These are phyloP conservation scores for Boletus sp. DNA, from an alignment of 768 basidiomycete species.

Conservation along the genomic window DNA sequence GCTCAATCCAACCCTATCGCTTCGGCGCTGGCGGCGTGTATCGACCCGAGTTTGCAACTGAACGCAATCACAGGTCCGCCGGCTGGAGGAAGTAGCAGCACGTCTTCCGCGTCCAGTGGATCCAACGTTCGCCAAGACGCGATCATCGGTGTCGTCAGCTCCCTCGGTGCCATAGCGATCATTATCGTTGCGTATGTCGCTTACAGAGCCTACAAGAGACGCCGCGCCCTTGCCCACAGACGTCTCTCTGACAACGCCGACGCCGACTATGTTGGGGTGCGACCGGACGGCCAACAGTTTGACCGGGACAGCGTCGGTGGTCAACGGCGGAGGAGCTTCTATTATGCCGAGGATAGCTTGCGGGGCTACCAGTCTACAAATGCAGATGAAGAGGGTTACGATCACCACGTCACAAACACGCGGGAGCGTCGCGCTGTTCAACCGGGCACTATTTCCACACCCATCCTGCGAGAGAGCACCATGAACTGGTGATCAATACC, in stretches of 20 bases:
- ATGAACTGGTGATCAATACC: constrained; percentile 67
- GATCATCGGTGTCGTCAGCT: constrained; percentile 87
- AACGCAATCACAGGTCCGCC: constrained; percentile 42
- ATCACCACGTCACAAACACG: constrained; percentile 36
- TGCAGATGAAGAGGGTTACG: constrained; percentile 37
- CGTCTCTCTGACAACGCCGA: constrained; percentile 57
- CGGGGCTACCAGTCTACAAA: constrained; percentile 49
- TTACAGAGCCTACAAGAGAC: constrained; percentile 63
- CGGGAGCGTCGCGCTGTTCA: constrained; percentile 57
- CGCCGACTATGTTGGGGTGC: constrained; percentile 36
- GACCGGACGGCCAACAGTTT: constrained; percentile 68
- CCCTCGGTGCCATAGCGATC: constrained; percentile 75
- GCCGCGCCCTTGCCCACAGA: constrained; percentile 65
- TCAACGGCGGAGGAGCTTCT: constrained; percentile 73
- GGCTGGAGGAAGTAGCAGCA: constrained; percentile 20
- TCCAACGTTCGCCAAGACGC: constrained; percentile 63
- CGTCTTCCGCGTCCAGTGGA: constrained; percentile 22
- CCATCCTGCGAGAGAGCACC: constrained; percentile 75
- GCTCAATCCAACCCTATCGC: constrained; percentile 43
- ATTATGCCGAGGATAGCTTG: constrained; percentile 83
- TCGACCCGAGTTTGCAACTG: constrained; percentile 67
- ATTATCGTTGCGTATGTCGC: constrained; percentile 70
- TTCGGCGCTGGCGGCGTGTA: constrained; percentile 56
- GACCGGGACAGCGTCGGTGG: constrained; percentile 75
- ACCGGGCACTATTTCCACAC: constrained; percentile 67